These are phyloP conservation scores for Arthrinium puccinioides DNA, from an alignment of 2,329 filamentous ascomycete genomes.

Conservation along the genomic window DNA sequence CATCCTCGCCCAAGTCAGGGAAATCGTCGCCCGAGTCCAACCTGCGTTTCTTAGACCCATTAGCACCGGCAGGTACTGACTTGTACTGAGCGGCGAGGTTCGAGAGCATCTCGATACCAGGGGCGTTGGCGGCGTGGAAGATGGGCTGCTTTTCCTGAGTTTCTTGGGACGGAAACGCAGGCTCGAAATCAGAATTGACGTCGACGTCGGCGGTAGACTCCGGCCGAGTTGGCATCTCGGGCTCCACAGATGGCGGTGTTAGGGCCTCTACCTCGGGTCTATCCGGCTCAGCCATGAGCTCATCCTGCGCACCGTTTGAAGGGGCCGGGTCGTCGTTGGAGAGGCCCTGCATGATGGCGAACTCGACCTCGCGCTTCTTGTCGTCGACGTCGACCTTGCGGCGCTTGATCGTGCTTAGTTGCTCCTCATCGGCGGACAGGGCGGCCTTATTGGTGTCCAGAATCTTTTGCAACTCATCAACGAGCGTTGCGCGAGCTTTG, in stretches of 20 bases:
- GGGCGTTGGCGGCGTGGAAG: slow-evolving; percentile 4
- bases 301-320: slow-evolving; percentile 37
- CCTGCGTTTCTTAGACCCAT: slow-evolving; percentile 50
- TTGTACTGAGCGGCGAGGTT: slow-evolving; percentile 37
- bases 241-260: slow-evolving; percentile 63
- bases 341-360: slow-evolving; percentile 81
- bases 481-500: slow-evolving; percentile 71
- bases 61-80: slow-evolving; percentile 39
- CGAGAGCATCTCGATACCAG: slow-evolving; percentile 32
- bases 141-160: slow-evolving; percentile 8
- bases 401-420: slow-evolving; percentile 55
- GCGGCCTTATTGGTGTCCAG: slow-evolving; percentile 65
- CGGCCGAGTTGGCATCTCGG: slow-evolving; percentile 9
- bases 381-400: slow-evolving; percentile 67
- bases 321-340: slow-evolving; percentile 48
- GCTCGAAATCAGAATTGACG: slow-evolving; percentile 12
- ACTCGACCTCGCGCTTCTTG: slow-evolving; percentile 84
- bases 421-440: slow-evolving; percentile 61
- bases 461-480: slow-evolving; percentile 75
- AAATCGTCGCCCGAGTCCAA: slow-evolving; percentile 45
- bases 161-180: slow-evolving; percentile 13
- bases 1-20: slow-evolving; percentile 45
- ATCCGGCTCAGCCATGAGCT: slow-evolving; percentile 50
- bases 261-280: slow-evolving; percentile 80
- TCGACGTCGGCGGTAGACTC: slow-evolving; percentile 12